Evolutionary conservation across 169 alveolate species (phyloP).

Genomic region (Plasmodium yoelii): DNA sequence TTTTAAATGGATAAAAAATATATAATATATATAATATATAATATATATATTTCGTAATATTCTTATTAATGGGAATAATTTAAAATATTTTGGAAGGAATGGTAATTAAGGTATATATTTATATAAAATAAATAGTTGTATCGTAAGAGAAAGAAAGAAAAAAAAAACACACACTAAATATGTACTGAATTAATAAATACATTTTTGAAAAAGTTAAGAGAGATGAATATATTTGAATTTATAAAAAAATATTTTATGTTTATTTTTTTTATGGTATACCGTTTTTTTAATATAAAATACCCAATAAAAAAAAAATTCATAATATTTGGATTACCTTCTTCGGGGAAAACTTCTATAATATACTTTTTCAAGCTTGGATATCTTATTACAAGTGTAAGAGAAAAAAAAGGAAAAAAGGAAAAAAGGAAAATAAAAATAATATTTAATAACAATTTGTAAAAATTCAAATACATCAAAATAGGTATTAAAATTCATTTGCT

Average conservation of each 20-base stretch:
- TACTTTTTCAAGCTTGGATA: slow-evolving; percentile 76
- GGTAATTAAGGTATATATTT: no score
- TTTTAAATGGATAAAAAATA: no score
- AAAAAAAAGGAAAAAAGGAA: not conserved
- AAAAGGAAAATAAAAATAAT: not conserved
- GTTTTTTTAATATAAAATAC: slow-evolving; percentile 51
- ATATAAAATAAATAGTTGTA: no score
- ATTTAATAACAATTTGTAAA: not conserved
- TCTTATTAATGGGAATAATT: no score
- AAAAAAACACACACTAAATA: no score
- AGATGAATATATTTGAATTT: slow-evolving; percentile 41
- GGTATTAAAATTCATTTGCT: no score
- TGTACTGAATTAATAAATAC: not conserved
- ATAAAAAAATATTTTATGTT: slow-evolving; percentile 39
- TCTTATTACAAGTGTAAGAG: slow-evolving; percentile 62
- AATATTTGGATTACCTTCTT: slow-evolving; percentile 74
- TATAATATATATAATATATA: no score
- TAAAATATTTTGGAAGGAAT: no score
- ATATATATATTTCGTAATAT: no score
- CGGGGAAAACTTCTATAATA: slow-evolving; percentile 75
- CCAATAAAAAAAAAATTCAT: slow-evolving; percentile 55
- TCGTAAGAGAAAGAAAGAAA: no score
- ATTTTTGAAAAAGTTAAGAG: slow-evolving; percentile 12
- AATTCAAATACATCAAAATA: no score
- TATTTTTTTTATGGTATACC: slow-evolving; percentile 53